Conservation (phyloP, 2,329 filamentous ascomycete genomes). For the Fusarium secorum region DNA sequence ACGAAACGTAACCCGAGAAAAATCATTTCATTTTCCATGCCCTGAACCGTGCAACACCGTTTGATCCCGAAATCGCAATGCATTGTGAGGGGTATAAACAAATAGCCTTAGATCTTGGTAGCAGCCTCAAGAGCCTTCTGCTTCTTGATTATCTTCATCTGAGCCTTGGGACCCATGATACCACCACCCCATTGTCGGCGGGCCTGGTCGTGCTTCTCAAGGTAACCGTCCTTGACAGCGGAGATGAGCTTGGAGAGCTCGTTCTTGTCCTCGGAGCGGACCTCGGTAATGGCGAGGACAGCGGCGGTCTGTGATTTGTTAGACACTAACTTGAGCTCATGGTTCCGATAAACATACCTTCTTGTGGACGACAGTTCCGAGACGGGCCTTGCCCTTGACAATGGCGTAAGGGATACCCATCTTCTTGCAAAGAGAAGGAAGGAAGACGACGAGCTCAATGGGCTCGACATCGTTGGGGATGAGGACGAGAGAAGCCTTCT, state of each 20-base stretch:
- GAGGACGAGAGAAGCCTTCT: conserved; percentile 98
- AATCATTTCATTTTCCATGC: conserved; percentile 55
- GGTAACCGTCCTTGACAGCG: conserved; percentile 97
- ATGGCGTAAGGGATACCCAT: conserved; percentile 99
- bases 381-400: conserved; percentile 99
- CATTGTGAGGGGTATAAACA: conserved; percentile 51
- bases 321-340: conserved; percentile 28
- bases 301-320: conserved; percentile 83
- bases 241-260: conserved; percentile 97
- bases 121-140: conserved; percentile 92
- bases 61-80: conserved; percentile 51
- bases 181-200: conserved; percentile 98
- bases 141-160: conserved; percentile 80
- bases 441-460: conserved; percentile 99
- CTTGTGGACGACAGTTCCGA: conserved; percentile 99
- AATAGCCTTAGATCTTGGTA: conserved; percentile 87
- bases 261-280: conserved; percentile 96
- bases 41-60: conserved; percentile 53
- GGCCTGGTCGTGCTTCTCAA: conserved; percentile 91
- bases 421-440: conserved; percentile 99
- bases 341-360: conserved; percentile 67
- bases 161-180: conserved; percentile 98
- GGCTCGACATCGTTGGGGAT: conserved; percentile 99
- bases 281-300: conserved; percentile 94
- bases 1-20: conserved; percentile 47